Base-by-base conservation (phyloP, 1,284 basidiomycete genomes). In the Cutaneotrichosporon dermatis region DNA sequence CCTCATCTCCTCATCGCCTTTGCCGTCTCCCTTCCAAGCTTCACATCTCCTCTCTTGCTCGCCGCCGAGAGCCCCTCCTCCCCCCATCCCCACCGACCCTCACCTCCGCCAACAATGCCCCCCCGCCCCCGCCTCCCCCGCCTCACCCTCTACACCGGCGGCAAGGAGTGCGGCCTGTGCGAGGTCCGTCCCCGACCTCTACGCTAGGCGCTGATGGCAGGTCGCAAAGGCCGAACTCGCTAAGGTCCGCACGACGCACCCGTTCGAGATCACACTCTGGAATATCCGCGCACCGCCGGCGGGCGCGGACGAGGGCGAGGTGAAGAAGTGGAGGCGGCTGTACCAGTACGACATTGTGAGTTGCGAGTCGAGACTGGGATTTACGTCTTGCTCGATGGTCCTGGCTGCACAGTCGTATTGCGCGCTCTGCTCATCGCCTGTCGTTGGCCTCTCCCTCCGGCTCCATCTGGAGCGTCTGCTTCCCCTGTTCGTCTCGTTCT, bases 301-400 rank as follows among this genome's bases (percentile, higher is more conserved):
- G 7, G 69, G 57, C 2, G 60, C 60, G 3, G 66, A 72, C 48
- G 60, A 60, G 37, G 57, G 55, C 35, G 74, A 77, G 41, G 71
- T 63, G 9, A 69, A 73, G 51, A 68, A 68, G 59, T 77, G 76
- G 76, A 61, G 71, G 13, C 64, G 74, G 55, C 51, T 72, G 52
- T 77, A 77, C 58, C 74, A 76, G 64, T 76, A 76, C 67, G 76
- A 77, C 51, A 75, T 77, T 55, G 75, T 74, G 61, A 57, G 73
- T 69, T 8, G 39, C 25, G 25, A 25, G 25, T 25, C 25, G 25
- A 25, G 25, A 25, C 25, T 25, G 25, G 25, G 25, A 25, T 25
- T 25, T 25, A 25, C 25, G 25, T 25, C 25, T 25, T 25, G 25
- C 25, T 25, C 25, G 25, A 25, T 25, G 25, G 25, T 25, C 25